Evolutionary conservation across 2,329 filamentous ascomycete genomes (phyloP).

Genomic region (Fusarium albidum): DNA sequence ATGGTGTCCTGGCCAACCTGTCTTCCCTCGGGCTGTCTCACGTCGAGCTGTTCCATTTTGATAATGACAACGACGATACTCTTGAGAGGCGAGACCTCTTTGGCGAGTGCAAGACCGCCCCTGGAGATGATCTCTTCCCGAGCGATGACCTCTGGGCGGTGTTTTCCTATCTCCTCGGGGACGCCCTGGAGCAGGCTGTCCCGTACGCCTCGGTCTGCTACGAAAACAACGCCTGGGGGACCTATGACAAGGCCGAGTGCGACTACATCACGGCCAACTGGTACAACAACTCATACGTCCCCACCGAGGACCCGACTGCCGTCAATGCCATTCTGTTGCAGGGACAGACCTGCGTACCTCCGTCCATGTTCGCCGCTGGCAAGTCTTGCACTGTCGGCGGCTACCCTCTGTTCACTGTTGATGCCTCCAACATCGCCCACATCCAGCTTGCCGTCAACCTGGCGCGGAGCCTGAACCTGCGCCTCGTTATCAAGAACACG

Average conservation of each 20-base stretch:
- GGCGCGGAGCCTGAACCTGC: constrained; percentile 54
- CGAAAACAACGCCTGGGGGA: constrained; percentile 17
- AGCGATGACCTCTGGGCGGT: constrained; percentile 39
- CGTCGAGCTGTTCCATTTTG: constrained; percentile 46
- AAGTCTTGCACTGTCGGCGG: constrained; percentile 50
- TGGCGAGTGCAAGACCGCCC: constrained; percentile 42
- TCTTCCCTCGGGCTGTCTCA: constrained; percentile 41
- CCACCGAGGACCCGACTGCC: constrained; percentile 48
- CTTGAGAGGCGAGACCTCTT: constrained; percentile 12
- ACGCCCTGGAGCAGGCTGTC: constrained; percentile 43
- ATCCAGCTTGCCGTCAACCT: constrained; percentile 57
- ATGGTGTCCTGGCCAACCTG: constrained; percentile 44
- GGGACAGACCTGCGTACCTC: constrained; percentile 47
- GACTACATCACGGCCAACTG: constrained; percentile 26
- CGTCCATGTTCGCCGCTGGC: constrained; percentile 34
- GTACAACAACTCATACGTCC: constrained; percentile 27
- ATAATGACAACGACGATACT: constrained; percentile 10
- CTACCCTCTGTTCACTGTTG: constrained; percentile 52
- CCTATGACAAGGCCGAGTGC: constrained; percentile 18
- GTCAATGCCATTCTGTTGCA: constrained; percentile 51
- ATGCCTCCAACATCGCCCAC: constrained; percentile 51
- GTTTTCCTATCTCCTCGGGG: constrained; percentile 45
- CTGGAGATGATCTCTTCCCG: constrained; percentile 43
- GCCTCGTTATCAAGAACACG: constrained; percentile 58
- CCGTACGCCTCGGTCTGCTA: constrained; percentile 46